Percentiles rank a stretch among this genome's conserved stretches.
phyloP scores from a whole-genome alignment of 495 filamentous ascomycete species.

The Stereocaulon alpinum region DNA sequence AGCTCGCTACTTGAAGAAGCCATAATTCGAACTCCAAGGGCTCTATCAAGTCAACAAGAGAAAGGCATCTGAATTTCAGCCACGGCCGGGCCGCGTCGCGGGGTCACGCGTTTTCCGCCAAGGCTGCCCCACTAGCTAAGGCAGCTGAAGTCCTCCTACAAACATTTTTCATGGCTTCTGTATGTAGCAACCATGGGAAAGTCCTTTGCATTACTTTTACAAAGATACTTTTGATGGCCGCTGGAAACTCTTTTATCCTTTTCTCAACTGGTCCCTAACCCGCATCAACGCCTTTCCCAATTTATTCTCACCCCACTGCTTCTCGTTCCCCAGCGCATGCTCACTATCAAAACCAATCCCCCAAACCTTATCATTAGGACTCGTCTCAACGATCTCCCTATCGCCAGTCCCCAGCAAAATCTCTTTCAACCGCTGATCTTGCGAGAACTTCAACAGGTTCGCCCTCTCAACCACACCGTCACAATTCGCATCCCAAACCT shows the following conservation, averaged over 20 bases:
- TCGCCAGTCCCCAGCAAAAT: constrained; percentile 45
- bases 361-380: constrained; percentile 52
- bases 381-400: constrained; percentile 51
- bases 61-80: neutral
- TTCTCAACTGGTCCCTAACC: constrained; percentile 33
- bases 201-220: too few relatives aligned
- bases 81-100: neutral
- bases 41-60: neutral
- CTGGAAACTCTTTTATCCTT: constrained; percentile 5
- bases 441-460: constrained; percentile 47
- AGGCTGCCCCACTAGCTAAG: neutral
- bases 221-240: neutral
- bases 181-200: too few relatives aligned
- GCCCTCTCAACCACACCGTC: constrained; percentile 44
- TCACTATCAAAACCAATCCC: constrained; percentile 47
- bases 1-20: neutral
- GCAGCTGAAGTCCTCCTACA: neutral
- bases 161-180: too few relatives aligned
- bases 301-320: constrained; percentile 53
- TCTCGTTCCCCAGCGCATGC: constrained; percentile 35
- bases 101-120: neutral
- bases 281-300: constrained; percentile 47
- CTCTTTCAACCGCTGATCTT: constrained; percentile 29
- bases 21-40: neutral
- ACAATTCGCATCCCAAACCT: constrained; percentile 41